A percentile compares a stretch with the other conserved stretches of the same genome.
Evolutionary conservation across 1,139 yeast genomes (phyloP).

Genomic region (Geotrichum bryndzae): DNA sequence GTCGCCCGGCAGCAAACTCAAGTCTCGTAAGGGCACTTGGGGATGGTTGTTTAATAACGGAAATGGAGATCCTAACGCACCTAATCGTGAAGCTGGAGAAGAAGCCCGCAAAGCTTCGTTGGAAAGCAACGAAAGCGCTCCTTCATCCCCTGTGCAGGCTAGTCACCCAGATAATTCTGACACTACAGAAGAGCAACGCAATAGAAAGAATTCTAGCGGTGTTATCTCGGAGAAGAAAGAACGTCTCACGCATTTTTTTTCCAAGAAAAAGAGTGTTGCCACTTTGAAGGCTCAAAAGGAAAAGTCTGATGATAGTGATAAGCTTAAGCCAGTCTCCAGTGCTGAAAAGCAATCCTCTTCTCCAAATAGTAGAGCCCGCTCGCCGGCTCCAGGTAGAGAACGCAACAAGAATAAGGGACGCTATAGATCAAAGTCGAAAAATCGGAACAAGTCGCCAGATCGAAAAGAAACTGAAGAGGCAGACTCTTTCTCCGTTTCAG

Average conservation of each 20-base stretch:
- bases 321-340: background rate
- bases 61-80: background rate
- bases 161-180: background rate
- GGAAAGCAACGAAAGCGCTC: background rate
- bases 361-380: background rate
- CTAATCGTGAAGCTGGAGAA: background rate
- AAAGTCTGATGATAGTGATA: background rate
- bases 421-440: constrained; percentile 8
- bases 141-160: background rate
- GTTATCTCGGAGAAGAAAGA: constrained; percentile 8
- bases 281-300: constrained; percentile 3
- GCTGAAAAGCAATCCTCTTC: background rate
- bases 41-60: constrained; percentile 24
- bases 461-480: background rate
- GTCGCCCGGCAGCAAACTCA: constrained; percentile 9
- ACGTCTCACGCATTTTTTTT: constrained; percentile 12
- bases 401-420: constrained; percentile 6
- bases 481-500: background rate
- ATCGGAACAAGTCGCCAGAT: constrained; percentile 5
- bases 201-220: constrained; percentile 4
- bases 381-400: background rate
- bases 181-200: background rate
- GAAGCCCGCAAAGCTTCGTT: background rate
- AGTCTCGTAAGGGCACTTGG: constrained; percentile 24
- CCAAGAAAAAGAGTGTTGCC: constrained; percentile 13